A percentile compares a stretch with the other conserved stretches of the same genome.
phyloP scores from a whole-genome alignment of 2,329 filamentous ascomycete genomes.

The Claviceps sp. region DNA sequence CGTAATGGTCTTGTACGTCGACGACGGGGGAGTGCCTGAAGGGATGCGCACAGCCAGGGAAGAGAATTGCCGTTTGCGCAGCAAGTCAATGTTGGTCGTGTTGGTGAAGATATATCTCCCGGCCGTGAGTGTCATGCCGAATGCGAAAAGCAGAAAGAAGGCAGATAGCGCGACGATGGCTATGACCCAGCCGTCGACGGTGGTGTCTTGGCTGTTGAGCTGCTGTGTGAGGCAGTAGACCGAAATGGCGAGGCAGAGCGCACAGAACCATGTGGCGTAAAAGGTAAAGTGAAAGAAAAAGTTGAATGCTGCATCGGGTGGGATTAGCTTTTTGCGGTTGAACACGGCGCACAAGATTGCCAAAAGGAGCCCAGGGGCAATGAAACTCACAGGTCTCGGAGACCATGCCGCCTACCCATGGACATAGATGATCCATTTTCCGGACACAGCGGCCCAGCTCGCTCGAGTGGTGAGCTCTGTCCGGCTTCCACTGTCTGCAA shows the following conservation, averaged over 20 bases:
- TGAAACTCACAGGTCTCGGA: slow-evolving; percentile 53
- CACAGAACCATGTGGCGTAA: slow-evolving; percentile 57
- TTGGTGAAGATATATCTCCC: slow-evolving; percentile 59
- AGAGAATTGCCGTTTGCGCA: slow-evolving; percentile 50
- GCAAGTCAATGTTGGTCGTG: slow-evolving; percentile 71
- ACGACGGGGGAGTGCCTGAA: slow-evolving; percentile 26
- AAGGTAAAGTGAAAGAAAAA: slow-evolving; percentile 82
- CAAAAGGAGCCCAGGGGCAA: too few species aligned
- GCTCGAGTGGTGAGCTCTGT: slow-evolving; percentile 75
- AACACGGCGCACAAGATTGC: too few species aligned
- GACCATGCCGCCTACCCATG: slow-evolving; percentile 91
- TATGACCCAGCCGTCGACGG: slow-evolving; percentile 47
- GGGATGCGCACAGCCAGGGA: slow-evolving; percentile 65
- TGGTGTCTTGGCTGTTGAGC: slow-evolving; percentile 21
- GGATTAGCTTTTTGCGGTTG: too few species aligned
- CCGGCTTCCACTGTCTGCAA: slow-evolving; percentile 79
- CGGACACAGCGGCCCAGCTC: slow-evolving; percentile 69
- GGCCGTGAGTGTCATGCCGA: slow-evolving; percentile 63
- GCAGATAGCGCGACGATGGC: slow-evolving; percentile 51
- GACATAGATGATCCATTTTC: slow-evolving; percentile 94
- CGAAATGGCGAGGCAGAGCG: slow-evolving; percentile 47
- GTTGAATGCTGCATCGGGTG: slow-evolving; percentile 50
- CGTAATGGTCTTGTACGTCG: slow-evolving; percentile 37
- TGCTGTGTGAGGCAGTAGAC: slow-evolving; percentile 50
- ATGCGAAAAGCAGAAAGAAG: slow-evolving; percentile 70